Evolutionary conservation across 768 basidiomycete species (phyloP).

Genomic region (Leccinum incarnatum): DNA sequence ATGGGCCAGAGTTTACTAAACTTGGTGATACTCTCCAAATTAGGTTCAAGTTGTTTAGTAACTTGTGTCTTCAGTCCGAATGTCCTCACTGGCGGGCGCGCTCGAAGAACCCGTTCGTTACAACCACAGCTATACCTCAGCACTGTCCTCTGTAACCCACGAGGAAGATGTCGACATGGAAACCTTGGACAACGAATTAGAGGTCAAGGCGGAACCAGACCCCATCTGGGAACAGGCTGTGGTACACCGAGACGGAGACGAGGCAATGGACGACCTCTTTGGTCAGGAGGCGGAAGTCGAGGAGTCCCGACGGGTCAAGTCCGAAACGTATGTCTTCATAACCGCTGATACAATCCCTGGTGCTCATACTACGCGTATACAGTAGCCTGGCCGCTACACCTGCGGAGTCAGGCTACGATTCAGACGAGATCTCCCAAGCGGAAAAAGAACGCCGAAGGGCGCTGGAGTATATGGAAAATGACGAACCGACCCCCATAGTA

Average conservation of each 20-base stretch:
- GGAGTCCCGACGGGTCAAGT: conserved; percentile 40
- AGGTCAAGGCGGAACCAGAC: conserved; percentile 18
- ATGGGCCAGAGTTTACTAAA: too few species aligned
- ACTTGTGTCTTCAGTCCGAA: not conserved
- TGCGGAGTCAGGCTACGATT: conserved; percentile 48
- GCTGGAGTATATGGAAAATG: conserved; percentile 81
- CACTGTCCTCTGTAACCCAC: conserved; percentile 3
- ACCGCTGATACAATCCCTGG: conserved; percentile 6
- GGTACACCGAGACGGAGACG: conserved; percentile 33
- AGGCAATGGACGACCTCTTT: conserved; percentile 77
- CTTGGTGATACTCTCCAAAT: conserved; percentile 8
- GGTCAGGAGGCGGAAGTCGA: conserved; percentile 62
- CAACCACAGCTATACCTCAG: conserved; percentile 14
- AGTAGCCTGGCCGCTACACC: conserved; percentile 39
- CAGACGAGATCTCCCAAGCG: conserved; percentile 64
- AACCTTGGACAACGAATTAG: conserved; percentile 11
- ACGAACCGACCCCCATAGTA: conserved; percentile 54
- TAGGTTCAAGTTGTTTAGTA: not conserved
- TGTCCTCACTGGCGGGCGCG: conserved; percentile 63
- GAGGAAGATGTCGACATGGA: conserved; percentile 46
- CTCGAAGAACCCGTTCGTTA: conserved; percentile 39
- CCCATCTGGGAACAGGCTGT: conserved; percentile 18
- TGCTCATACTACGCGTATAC: conserved; percentile 18
- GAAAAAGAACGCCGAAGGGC: conserved; percentile 59
- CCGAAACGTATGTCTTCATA: conserved; percentile 40